phyloP scores from a whole-genome alignment of 345 rosid genomes.

The Rhodamnia argentea region DNA sequence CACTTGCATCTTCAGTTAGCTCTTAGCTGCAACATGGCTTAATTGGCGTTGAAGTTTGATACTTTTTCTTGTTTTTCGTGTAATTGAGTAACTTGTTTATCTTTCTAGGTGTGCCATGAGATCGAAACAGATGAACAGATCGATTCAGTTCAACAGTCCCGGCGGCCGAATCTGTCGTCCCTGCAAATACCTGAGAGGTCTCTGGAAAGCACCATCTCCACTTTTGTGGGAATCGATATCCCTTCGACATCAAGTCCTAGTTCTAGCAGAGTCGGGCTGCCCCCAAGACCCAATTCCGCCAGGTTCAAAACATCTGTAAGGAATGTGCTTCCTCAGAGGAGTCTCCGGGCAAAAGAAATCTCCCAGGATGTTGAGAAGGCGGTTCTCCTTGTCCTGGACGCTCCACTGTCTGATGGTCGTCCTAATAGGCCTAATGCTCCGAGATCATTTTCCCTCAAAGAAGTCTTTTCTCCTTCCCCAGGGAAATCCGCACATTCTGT shows the following conservation, averaged over 20 bases:
- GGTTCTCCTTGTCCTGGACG: constrained; percentile 25
- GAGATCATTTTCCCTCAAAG: constrained; percentile 36
- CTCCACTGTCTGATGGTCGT: constrained; percentile 20
- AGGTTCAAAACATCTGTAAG: constrained; percentile 28
- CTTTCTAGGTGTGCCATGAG: constrained; percentile 1
- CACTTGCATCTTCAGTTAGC: background rate
- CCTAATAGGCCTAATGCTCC: constrained; percentile 26
- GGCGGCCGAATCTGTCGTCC: constrained; percentile 30
- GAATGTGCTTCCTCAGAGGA: constrained; percentile 30
- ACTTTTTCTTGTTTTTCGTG: background rate
- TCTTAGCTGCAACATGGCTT: background rate
- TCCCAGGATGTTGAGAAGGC: constrained; percentile 26
- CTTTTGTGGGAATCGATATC: constrained; percentile 14
- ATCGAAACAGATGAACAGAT: constrained; percentile 1
- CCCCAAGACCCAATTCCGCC: constrained; percentile 43
- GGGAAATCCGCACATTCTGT: constrained; percentile 25
- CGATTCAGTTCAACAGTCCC: constrained; percentile 13
- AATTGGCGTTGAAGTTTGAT: background rate
- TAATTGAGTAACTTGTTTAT: background rate
- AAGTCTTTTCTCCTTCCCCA: constrained; percentile 24
- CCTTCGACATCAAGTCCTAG: constrained; percentile 22
- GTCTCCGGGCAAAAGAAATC: constrained; percentile 20
- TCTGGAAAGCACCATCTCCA: constrained; percentile 13
- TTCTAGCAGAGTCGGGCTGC: constrained; percentile 22
- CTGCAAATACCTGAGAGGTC: constrained; percentile 42